These are phyloP conservation scores for Arxiozyma slooffiae DNA, from an alignment of 1,139 yeast species.

Conservation along the genomic window DNA sequence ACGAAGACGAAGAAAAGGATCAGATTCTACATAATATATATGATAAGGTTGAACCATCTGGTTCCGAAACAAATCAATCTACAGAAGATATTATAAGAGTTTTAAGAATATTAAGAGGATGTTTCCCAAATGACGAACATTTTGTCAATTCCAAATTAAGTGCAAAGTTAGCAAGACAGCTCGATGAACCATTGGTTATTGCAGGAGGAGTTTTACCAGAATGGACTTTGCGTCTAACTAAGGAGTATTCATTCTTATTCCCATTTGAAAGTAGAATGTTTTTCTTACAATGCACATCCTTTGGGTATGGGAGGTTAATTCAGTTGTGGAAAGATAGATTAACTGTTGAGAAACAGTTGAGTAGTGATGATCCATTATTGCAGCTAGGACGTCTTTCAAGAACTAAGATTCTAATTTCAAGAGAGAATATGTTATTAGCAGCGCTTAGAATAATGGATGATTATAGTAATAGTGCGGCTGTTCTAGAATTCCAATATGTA, in stretches of 20 bases:
- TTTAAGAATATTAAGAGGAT: constrained; percentile 40
- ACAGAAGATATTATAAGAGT: constrained; percentile 47
- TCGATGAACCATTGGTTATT: constrained; percentile 82
- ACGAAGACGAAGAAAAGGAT: constrained; percentile 19
- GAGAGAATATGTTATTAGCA: constrained; percentile 63
- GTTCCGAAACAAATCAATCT: constrained; percentile 10
- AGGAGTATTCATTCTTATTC: constrained; percentile 69
- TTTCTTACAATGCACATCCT: constrained; percentile 79
- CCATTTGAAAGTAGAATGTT: constrained; percentile 75
- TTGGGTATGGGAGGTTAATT: constrained; percentile 80
- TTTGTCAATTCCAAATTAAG: constrained; percentile 77
- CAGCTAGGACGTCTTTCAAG: constrained; percentile 70
- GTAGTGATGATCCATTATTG: constrained; percentile 21
- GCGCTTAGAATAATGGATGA: constrained; percentile 70
- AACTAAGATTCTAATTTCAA: constrained; percentile 69
- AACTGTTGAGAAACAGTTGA: constrained; percentile 34
- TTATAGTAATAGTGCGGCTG: constrained; percentile 71
- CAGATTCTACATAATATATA: constrained; percentile 27
- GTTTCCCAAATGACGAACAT: constrained; percentile 35
- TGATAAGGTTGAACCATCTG: not conserved
- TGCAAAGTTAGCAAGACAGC: constrained; percentile 75
- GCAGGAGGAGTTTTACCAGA: constrained; percentile 81
- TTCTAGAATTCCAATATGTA: constrained; percentile 77
- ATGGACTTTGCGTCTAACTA: constrained; percentile 71
- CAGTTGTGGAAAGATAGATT: constrained; percentile 63